Evolutionary conservation across 2,329 filamentous ascomycete species (phyloP), one percentile per base, ranked within the genome.

Genomic region (Xylaria sp.): DNA sequence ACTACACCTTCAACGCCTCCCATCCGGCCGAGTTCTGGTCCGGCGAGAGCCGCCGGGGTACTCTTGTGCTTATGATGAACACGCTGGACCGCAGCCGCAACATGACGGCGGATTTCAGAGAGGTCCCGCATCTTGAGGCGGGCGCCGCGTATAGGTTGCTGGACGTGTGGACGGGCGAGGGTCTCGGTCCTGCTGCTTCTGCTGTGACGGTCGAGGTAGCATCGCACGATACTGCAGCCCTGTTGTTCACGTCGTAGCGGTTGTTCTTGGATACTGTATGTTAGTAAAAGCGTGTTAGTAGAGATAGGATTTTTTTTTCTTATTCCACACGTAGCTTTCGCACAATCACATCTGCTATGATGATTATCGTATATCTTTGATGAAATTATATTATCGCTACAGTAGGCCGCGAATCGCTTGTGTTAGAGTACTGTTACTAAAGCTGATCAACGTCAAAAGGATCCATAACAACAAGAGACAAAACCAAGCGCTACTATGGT

Each of bases 1-100:
- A 83, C 65, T 80, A 77, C 68, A 82, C 81, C 0, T 85, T 78
- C 70, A 81, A 86, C 64, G 66, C 71, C 15, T 77, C 76, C 0
- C 72, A 79, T 56, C 82, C 81, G 3, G 81, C 82, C 1, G 78
- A 83, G 70, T 83, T 78, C 70, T 84, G 80, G 80, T 74, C 77
- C 1, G 81, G 82, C 0, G 70, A 70, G 23, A 80, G 76, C 3
- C 71, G 70, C 7, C 67, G 74, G 17, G 81, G 81, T 1, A 77
- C 76, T n/a, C 74, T 83, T 38, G 76, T 83, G 15, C 74, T 83
- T 29, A 72, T 82, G 63, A 68, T 84, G n/a, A 85, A 84, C 68
- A 77, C 78, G 1, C 54, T 75, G 17, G 66, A 73, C 0, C 56
- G 67, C 2, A 71, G 67, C 3, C 68, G 67, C 23, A 72, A 64